Conservation (phyloP, 2,329 filamentous ascomycete genomes). For the Cladophialophora carrionii region DNA sequence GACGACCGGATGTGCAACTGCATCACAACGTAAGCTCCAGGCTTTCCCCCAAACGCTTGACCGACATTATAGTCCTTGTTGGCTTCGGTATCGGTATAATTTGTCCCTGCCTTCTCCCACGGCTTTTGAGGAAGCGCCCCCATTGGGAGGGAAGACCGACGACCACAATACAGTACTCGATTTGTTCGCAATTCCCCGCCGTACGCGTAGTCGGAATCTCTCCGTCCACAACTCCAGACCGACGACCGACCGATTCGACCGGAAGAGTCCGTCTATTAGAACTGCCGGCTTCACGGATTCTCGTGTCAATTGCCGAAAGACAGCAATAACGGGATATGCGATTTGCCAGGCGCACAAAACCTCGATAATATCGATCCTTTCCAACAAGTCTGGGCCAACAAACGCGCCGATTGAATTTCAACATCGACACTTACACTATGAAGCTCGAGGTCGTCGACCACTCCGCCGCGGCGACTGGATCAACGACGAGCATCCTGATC, state of each 20-base stretch:
- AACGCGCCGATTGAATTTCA: neutral
- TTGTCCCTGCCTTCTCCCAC: neutral
- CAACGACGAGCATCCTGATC: conserved; percentile 16
- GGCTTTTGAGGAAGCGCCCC: neutral
- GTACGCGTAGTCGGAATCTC: neutral
- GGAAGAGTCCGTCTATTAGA: neutral
- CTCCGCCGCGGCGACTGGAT: neutral
- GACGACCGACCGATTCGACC: neutral
- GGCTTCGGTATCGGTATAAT: neutral
- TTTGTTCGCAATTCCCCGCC: neutral
- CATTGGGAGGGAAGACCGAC: neutral
- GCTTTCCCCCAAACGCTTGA: neutral
- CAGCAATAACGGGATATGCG: neutral
- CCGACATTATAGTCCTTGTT: neutral
- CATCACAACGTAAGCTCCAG: neutral
- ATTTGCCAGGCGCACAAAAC: neutral
- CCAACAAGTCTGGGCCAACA: neutral
- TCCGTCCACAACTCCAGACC: neutral
- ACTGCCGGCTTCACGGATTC: neutral
- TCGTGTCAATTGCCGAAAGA: neutral
- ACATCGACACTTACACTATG: neutral
- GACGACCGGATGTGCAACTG: neutral
- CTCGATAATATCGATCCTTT: neutral
- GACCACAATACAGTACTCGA: neutral
- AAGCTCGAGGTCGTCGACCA: neutral